phyloP scores from a whole-genome alignment of 805 yeast genomes.

The Saturnispora sekii region DNA sequence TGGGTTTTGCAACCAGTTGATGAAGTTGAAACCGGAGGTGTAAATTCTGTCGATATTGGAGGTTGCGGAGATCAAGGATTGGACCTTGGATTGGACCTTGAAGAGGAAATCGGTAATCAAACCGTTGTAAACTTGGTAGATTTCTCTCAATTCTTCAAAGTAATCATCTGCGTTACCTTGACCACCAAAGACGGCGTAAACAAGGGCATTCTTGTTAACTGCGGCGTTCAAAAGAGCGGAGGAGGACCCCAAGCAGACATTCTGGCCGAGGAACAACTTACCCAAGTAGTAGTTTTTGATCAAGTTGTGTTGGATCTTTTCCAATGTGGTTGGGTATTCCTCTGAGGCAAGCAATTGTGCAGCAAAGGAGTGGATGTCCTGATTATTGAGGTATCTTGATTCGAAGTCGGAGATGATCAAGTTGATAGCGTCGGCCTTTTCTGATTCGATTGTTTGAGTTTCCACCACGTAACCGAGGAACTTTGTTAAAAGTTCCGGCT shows the following conservation, averaged over 20 bases:
- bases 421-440: conserved; percentile 48
- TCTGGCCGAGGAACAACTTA: conserved; percentile 23
- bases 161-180: conserved; percentile 98
- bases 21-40: conserved; percentile 86
- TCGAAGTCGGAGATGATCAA: conserved; percentile 78
- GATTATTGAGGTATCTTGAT: conserved; percentile 59
- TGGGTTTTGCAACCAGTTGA: conserved; percentile 79
- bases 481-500: conserved; percentile 74
- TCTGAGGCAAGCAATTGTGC: conserved; percentile 54
- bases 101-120: conserved; percentile 62
- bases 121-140: conserved; percentile 68
- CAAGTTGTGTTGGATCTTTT: conserved; percentile 58
- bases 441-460: conserved; percentile 20
- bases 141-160: conserved; percentile 88
- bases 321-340: conserved; percentile 52
- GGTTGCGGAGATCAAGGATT: conserved; percentile 57
- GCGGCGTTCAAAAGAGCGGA: conserved; percentile 52
- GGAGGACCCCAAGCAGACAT: conserved; percentile 3
- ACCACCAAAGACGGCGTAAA: conserved; percentile 92
- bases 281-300: conserved; percentile 65
- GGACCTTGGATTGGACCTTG: conserved; percentile 60
- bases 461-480: conserved; percentile 64
- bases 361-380: conserved; percentile 85
- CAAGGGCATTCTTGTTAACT: conserved; percentile 45
- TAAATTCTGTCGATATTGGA: conserved; percentile 77